Evolutionary conservation across 2,329 filamentous ascomycete species (phyloP).

Genomic region (Colletotrichum horii): DNA sequence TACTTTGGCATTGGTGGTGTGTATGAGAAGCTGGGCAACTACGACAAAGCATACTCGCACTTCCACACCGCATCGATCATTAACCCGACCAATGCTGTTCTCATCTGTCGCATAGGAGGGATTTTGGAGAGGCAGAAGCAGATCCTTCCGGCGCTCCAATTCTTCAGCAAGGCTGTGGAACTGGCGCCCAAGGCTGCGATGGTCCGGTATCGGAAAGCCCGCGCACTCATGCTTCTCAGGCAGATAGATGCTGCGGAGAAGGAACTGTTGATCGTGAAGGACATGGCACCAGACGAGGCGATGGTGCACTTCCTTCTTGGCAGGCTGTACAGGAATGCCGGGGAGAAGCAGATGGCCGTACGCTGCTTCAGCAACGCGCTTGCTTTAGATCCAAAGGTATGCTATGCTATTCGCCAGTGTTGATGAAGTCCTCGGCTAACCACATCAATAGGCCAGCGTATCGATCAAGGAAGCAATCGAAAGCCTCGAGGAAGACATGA

Average conservation of each 20-base stretch:
- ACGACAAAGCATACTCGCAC: slow-evolving; percentile 89
- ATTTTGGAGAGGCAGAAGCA: slow-evolving; percentile 90
- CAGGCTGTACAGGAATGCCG: slow-evolving; percentile 76
- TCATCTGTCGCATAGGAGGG: slow-evolving; percentile 90
- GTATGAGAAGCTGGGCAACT: slow-evolving; percentile 89
- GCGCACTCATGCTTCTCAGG: slow-evolving; percentile 79
- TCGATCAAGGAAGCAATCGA: slow-evolving; percentile 98
- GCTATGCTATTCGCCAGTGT: slow-evolving; percentile 49
- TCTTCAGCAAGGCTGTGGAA: slow-evolving; percentile 83
- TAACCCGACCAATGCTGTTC: slow-evolving; percentile 91
- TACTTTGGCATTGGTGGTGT: slow-evolving; percentile 90
- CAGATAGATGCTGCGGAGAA: slow-evolving; percentile 75
- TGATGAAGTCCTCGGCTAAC: slow-evolving; percentile 4
- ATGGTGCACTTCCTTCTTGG: slow-evolving; percentile 96
- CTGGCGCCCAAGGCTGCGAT: slow-evolving; percentile 82
- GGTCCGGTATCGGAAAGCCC: slow-evolving; percentile 91
- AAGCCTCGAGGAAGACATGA: slow-evolving; percentile 80
- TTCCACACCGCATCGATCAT: slow-evolving; percentile 88
- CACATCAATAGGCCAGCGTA: slow-evolving; percentile 73
- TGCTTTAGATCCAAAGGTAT: slow-evolving; percentile 95
- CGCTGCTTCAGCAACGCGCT: slow-evolving; percentile 93
- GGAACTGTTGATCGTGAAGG: slow-evolving; percentile 87
- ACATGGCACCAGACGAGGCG: slow-evolving; percentile 90
- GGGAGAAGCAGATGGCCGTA: slow-evolving; percentile 80
- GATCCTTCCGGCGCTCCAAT: slow-evolving; percentile 75